Evolutionary conservation across 495 filamentous ascomycete genomes (phyloP), one percentile per base, ranked within the genome.

Genomic region (Amniculicola lignicola): DNA sequence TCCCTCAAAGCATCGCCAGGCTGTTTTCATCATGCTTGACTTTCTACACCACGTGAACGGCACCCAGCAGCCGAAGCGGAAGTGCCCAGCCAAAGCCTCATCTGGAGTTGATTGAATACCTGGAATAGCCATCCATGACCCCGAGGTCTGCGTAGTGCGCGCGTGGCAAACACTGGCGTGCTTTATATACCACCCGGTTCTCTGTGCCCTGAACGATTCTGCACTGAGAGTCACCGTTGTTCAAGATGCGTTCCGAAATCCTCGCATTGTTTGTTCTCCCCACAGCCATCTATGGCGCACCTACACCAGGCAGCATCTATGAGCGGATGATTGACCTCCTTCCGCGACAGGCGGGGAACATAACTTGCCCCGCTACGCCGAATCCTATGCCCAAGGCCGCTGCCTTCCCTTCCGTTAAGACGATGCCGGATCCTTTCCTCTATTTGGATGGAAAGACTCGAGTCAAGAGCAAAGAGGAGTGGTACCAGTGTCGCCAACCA

Each of bases 401-500:
- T 1, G 48, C 9, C 12, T 53, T 57, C 12, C 41, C 59, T 33
- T 21, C 54, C 1, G 16, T 52, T 1, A 52, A 71, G 23, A 73
- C 74, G 3, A 60, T 78, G 3, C 77, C 76, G 5, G 76, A 77
- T 54, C 76, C 76, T 0, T 79, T 76, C 67, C 67, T 76, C 9
- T 73, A 76, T 12, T 70, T 78, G n/a, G 74, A 77, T 55, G 74
- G 67, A 1, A 67, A 71, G 57, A 68, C 72, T 58, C 67, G 75
- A 33, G 69, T 79, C 44, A 55, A 70, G 55, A 73, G 74, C 6
- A 65, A 66, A 18, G 73, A 77, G 21, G 71, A 79, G 54, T 79
- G 76, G 75, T 77, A 75, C 65, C 61, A 67, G 44, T 80, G 77
- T 59, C 72, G 74, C 5, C 75, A 76, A 64, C 77, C 76, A 9